Conservation (phyloP, 805 yeast genomes). For the Candida pseudofarinosa region DNA sequence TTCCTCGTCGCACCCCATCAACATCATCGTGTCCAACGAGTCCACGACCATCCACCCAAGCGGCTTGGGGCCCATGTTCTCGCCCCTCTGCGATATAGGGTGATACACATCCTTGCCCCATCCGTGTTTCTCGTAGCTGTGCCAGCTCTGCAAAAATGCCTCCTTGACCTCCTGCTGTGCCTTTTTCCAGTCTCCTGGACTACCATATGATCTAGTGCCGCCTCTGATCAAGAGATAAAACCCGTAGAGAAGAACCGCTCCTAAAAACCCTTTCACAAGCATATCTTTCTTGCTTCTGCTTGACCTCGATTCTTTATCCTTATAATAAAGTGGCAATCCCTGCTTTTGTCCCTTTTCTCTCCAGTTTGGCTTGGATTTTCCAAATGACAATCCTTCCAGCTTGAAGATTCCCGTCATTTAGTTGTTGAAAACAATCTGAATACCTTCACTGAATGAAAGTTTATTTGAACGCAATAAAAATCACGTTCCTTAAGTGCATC, state of each 20-base stretch:
- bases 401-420: background rate
- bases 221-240: constrained; percentile 20
- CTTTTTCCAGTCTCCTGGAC: constrained; percentile 34
- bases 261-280: constrained; percentile 42
- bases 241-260: constrained; percentile 38
- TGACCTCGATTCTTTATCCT: constrained; percentile 26
- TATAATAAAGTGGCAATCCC: constrained; percentile 30
- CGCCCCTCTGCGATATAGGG: constrained; percentile 60
- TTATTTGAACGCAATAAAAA: background rate
- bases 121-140: constrained; percentile 65
- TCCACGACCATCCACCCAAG: constrained; percentile 94
- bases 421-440: background rate
- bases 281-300: constrained; percentile 19
- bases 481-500: background rate
- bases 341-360: constrained; percentile 13
- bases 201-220: background rate
- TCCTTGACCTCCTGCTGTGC: constrained; percentile 56
- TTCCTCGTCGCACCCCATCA: constrained; percentile 70
- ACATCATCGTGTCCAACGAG: constrained; percentile 72
- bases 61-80: constrained; percentile 76
- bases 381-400: background rate
- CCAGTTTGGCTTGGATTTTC: constrained; percentile 11
- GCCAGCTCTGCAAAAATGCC: constrained; percentile 77
- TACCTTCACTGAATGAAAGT: background rate
- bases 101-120: constrained; percentile 82